Percentiles rank a stretch among this genome's conserved stretches.
phyloP scores from a whole-genome alignment of 108 stramenopile species.

The Cyclotella baltica region DNA sequence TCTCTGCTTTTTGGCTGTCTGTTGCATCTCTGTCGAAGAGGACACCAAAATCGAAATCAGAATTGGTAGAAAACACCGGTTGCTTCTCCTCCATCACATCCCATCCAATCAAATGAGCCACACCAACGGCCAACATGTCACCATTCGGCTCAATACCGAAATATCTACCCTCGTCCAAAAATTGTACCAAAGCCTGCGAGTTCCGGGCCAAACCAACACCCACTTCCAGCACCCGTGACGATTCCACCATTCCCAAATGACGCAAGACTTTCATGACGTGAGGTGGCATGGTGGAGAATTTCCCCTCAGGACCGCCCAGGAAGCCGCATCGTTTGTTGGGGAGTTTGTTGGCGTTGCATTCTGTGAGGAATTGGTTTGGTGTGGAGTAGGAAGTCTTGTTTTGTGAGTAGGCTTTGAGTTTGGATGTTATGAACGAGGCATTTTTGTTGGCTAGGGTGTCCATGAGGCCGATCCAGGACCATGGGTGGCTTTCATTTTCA shows the following conservation, averaged over 20 bases:
- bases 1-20: background rate
- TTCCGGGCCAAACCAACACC: constrained; percentile 5
- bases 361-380: background rate
- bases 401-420: background rate
- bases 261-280: background rate
- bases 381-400: background rate
- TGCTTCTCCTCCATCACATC: background rate
- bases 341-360: background rate
- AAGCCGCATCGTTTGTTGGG: background rate
- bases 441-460: background rate
- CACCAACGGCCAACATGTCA: constrained; percentile 1
- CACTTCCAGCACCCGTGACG: constrained; percentile 1
- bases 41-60: constrained; percentile 8
- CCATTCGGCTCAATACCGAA: constrained; percentile 6
- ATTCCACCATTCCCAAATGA: background rate
- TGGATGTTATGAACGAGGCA: background rate
- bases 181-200: background rate
- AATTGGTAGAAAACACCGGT: background rate
- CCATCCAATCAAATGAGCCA: background rate
- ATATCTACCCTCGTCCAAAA: background rate
- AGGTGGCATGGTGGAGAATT: background rate
- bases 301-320: background rate
- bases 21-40: background rate
- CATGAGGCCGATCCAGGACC: background rate
- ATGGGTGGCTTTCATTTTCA: background rate